phyloP scores from a whole-genome alignment of 192 early-diverging fungal species.

The Gonapodya sp. region DNA sequence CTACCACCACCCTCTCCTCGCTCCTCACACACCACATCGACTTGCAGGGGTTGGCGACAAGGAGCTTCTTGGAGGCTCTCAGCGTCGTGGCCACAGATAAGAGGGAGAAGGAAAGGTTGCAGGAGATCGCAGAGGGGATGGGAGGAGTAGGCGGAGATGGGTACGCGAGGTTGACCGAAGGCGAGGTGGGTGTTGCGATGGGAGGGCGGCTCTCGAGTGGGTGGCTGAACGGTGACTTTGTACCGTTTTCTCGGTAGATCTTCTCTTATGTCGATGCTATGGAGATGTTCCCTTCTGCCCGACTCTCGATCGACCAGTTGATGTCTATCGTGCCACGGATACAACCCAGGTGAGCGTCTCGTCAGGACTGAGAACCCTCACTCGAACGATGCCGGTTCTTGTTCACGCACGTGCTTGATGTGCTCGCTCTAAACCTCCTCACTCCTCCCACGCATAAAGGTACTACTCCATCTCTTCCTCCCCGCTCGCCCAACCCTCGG shows the following conservation, averaged over 20 bases:
- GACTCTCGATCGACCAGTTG: background rate
- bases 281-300: background rate
- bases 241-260: background rate
- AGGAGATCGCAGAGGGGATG: constrained; percentile 8
- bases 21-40: background rate
- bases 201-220: background rate
- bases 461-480: constrained; percentile 6
- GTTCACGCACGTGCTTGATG: background rate
- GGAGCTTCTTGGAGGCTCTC: constrained; percentile 10
- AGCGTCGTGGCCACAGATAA: constrained; percentile 5
- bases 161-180: background rate
- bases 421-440: background rate
- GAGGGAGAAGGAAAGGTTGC: constrained; percentile 3
- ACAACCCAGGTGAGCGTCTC: background rate
- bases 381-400: background rate
- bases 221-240: background rate
- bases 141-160: background rate
- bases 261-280: constrained; percentile 7
- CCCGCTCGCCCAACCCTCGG: background rate
- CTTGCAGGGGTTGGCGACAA: constrained; percentile 6
- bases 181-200: constrained; percentile 2
- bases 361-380: background rate
- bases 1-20: background rate
- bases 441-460: background rate
- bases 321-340: background rate